These are phyloP conservation scores for Sequoiadendron giganteum DNA, from an alignment of 75 land plant species.

Conservation along the genomic window DNA sequence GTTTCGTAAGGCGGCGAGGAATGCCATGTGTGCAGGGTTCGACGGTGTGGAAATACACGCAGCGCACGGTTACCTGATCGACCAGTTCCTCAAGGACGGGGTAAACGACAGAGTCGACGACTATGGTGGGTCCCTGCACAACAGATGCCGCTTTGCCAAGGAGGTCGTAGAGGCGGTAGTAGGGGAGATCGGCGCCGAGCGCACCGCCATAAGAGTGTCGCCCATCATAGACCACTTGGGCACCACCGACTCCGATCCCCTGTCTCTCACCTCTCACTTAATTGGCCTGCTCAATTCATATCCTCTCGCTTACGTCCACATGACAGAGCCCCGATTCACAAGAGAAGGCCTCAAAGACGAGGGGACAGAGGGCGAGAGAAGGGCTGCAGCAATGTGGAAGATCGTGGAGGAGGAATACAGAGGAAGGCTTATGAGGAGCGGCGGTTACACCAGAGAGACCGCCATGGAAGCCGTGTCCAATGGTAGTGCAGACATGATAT, in stretches of 20 bases:
- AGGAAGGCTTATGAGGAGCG: too few relatives aligned
- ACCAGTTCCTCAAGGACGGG: constrained; percentile 89
- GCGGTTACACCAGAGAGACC: too few relatives aligned
- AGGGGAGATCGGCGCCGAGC: constrained; percentile 35
- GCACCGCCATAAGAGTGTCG: too few relatives aligned
- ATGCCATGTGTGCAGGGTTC: constrained; percentile 48
- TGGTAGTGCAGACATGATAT: too few relatives aligned
- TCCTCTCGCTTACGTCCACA: constrained; percentile 55
- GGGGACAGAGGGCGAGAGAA: constrained; percentile 36
- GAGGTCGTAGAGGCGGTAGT: constrained; percentile 42
- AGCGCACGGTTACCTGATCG: constrained; percentile 88
- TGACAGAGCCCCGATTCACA: constrained; percentile 73
- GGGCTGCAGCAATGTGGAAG: constrained; percentile 23
- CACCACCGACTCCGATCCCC: too few relatives aligned
- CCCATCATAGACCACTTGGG: too few relatives aligned
- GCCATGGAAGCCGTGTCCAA: too few relatives aligned
- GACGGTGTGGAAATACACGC: constrained; percentile 49
- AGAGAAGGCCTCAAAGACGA: constrained; percentile 45
- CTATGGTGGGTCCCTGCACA: constrained; percentile 66
- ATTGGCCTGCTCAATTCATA: constrained; percentile 29
- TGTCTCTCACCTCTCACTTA: too few relatives aligned
- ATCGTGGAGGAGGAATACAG: neutral
- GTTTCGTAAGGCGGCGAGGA: constrained; percentile 55
- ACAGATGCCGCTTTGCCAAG: constrained; percentile 56
- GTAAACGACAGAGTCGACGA: constrained; percentile 75